Conservation (phyloP, 2,329 filamentous ascomycete species). For the Hypomyces rosellus region DNA sequence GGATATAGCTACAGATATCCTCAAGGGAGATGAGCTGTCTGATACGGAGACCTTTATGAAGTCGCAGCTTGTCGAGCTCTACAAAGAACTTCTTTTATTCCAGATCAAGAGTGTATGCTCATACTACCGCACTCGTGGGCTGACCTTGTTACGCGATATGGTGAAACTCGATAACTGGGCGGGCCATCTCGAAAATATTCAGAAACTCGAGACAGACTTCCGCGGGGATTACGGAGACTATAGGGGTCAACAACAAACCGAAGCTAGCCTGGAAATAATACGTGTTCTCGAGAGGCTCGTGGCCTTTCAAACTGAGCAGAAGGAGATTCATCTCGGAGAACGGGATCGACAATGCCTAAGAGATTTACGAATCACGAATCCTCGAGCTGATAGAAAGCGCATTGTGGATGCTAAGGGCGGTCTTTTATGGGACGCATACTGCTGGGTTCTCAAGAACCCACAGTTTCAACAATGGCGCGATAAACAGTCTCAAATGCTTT, state of each 20-base stretch:
- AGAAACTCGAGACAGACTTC: slow-evolving; percentile 19
- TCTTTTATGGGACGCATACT: slow-evolving; percentile 24
- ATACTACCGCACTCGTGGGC: slow-evolving; percentile 24
- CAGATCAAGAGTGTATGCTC: slow-evolving; percentile 34
- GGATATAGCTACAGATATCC: slow-evolving; percentile 23
- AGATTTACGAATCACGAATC: slow-evolving; percentile 22
- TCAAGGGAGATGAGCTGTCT: slow-evolving; percentile 14
- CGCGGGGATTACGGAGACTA: slow-evolving; percentile 13
- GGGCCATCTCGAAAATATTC: slow-evolving; percentile 21
- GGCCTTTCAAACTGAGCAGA: background rate
- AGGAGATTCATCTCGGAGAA: background rate
- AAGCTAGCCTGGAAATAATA: background rate
- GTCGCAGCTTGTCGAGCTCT: slow-evolving; percentile 25
- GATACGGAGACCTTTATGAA: slow-evolving; percentile 12
- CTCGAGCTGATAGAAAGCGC: slow-evolving; percentile 24
- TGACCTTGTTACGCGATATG: slow-evolving; percentile 22
- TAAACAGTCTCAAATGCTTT: slow-evolving; percentile 23
- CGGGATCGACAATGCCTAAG: background rate
- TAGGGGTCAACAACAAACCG: background rate
- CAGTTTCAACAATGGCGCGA: slow-evolving; percentile 17
- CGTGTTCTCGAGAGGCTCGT: background rate
- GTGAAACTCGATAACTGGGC: slow-evolving; percentile 29
- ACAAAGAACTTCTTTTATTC: slow-evolving; percentile 31
- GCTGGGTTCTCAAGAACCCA: slow-evolving; percentile 26
- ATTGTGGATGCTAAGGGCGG: slow-evolving; percentile 30